A percentile compares a stretch with the other conserved stretches of the same genome.
Evolutionary conservation across 129 eudicot genomes (phyloP).

Genomic region (Centaurea solstitialis): DNA sequence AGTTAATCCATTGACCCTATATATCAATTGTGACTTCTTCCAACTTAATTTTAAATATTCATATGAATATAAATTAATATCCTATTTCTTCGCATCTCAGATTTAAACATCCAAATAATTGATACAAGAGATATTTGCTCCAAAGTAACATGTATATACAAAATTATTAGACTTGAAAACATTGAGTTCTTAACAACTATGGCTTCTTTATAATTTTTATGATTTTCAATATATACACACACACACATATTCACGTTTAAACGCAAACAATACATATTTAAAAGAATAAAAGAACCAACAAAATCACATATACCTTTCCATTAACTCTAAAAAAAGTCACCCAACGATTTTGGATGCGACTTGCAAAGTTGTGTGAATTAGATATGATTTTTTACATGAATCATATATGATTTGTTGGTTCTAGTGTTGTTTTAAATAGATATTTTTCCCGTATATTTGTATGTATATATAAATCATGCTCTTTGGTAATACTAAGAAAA

Average conservation of each 20-base stretch:
- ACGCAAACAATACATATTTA: no score
- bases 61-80: slow-evolving; percentile 8
- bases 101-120: slow-evolving; percentile 20
- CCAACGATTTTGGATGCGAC: no score
- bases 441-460: no score
- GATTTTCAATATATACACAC: no score
- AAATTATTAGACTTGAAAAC: background rate
- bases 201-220: background rate
- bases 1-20: slow-evolving; percentile 7
- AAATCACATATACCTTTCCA: no score
- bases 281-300: no score
- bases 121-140: slow-evolving; percentile 1
- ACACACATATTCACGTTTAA: no score
- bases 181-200: slow-evolving; percentile 14
- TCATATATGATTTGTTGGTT: no score
- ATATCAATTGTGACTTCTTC: slow-evolving; percentile 14
- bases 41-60: background rate
- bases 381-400: no score
- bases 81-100: slow-evolving; percentile 5
- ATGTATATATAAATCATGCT: background rate
- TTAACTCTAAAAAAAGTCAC: no score
- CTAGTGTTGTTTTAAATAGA: no score
- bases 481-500: slow-evolving; percentile 7
- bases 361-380: no score
- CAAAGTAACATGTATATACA: slow-evolving; percentile 28